A percentile compares a stretch with the other conserved stretches of the same genome.
Evolutionary conservation across 805 yeast genomes (phyloP).

Genomic region (Yarrowia sp.): DNA sequence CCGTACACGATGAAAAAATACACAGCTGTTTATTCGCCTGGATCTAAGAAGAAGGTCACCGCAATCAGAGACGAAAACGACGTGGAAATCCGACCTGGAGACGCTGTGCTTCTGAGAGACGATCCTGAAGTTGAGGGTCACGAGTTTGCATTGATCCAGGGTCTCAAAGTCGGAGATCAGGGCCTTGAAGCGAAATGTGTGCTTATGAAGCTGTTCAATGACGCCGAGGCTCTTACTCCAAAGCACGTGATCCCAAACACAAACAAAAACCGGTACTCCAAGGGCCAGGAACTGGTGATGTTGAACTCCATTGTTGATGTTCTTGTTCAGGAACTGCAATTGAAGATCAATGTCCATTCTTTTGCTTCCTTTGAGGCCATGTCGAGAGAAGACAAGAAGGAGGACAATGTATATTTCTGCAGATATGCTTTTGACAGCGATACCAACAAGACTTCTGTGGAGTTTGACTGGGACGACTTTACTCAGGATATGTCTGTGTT

Average conservation of each 20-base stretch:
- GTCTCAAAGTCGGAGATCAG: slow-evolving; percentile 2
- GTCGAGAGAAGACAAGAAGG: slow-evolving; percentile 10
- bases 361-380: background rate
- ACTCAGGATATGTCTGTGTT: background rate
- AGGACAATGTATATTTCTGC: background rate
- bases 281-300: slow-evolving; percentile 21
- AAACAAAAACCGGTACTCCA: slow-evolving; percentile 24
- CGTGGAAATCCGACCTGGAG: background rate
- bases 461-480: slow-evolving; percentile 33
- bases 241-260: slow-evolving; percentile 27
- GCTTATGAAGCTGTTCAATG: slow-evolving; percentile 16
- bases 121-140: slow-evolving; percentile 14
- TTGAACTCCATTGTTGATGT: slow-evolving; percentile 8
- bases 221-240: slow-evolving; percentile 11
- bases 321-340: slow-evolving; percentile 1
- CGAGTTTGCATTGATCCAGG: slow-evolving; percentile 21
- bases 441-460: slow-evolving; percentile 11
- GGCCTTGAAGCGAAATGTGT: slow-evolving; percentile 9
- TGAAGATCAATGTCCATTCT: background rate
- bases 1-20: background rate
- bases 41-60: background rate
- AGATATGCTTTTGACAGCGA: slow-evolving; percentile 18
- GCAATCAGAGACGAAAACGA: background rate
- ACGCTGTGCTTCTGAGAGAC: slow-evolving; percentile 1
- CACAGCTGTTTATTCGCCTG: slow-evolving; percentile 6